These are phyloP conservation scores for Naganishia antarctica DNA, from an alignment of 768 basidiomycete genomes.

Conservation along the genomic window DNA sequence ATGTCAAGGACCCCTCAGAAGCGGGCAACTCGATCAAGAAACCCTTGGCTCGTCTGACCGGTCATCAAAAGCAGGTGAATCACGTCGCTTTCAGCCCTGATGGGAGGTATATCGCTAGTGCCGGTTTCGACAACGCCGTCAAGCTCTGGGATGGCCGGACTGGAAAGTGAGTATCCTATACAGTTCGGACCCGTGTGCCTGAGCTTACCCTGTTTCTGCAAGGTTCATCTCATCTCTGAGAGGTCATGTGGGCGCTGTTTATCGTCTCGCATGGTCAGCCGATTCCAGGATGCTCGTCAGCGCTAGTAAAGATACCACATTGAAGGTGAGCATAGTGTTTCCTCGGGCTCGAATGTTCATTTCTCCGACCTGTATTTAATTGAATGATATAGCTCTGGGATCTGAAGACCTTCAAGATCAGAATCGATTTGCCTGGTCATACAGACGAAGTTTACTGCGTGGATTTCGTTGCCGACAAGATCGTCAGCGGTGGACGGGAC, in stretches of 20 bases:
- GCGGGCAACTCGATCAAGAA: slow-evolving; percentile 55
- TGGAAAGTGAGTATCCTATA: slow-evolving; percentile 50
- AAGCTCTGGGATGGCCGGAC: slow-evolving; percentile 78
- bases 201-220: not conserved
- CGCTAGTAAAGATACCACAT: slow-evolving; percentile 90
- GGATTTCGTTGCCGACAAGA: slow-evolving; percentile 96
- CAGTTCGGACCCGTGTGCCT: not conserved
- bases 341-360: not conserved
- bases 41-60: slow-evolving; percentile 73
- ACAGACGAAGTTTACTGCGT: slow-evolving; percentile 98
- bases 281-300: slow-evolving; percentile 87
- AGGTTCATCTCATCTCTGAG: slow-evolving; percentile 86
- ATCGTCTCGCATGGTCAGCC: slow-evolving; percentile 89
- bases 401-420: slow-evolving; percentile 90
- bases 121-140: slow-evolving; percentile 83
- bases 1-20: slow-evolving; percentile 36
- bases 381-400: slow-evolving; percentile 72
- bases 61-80: slow-evolving; percentile 89
- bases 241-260: slow-evolving; percentile 91
- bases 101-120: slow-evolving; percentile 83
- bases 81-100: slow-evolving; percentile 95
- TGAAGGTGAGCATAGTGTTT: slow-evolving; percentile 63
- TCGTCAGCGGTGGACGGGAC: slow-evolving; percentile 96
- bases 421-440: slow-evolving; percentile 88
- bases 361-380: no score